phyloP scores from a whole-genome alignment of 371 early-diverging fungal species.

The Smittium mucronatum region DNA sequence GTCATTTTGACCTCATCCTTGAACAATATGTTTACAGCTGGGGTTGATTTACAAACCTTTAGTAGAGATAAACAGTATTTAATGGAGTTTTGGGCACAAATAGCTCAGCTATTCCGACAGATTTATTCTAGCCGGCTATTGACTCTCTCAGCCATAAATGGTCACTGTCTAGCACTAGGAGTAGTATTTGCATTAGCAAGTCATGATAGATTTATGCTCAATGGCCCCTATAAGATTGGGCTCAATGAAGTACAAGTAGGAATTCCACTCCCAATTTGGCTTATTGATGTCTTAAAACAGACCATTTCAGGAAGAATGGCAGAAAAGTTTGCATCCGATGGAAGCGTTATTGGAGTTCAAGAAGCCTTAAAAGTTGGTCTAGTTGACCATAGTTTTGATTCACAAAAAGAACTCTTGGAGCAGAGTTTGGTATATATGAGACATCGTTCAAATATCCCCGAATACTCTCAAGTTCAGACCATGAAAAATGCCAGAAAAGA shows the following conservation, averaged over 20 bases:
- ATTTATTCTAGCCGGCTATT: constrained; percentile 22
- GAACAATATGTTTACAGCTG: constrained; percentile 22
- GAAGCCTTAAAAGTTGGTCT: constrained; percentile 30
- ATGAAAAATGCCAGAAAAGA: constrained; percentile 13
- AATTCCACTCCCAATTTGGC: constrained; percentile 35
- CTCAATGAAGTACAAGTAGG: constrained; percentile 38
- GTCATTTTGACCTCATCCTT: constrained; percentile 21
- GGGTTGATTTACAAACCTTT: constrained; percentile 21
- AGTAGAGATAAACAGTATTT: constrained; percentile 13
- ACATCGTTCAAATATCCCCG: constrained; percentile 11
- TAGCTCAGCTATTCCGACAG: constrained; percentile 17
- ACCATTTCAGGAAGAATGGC: constrained; percentile 28
- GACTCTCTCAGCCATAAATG: constrained; percentile 25
- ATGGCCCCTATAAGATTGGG: constrained; percentile 17
- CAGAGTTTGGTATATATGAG: constrained; percentile 10
- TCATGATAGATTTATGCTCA: constrained; percentile 22
- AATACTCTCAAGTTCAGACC: constrained; percentile 20
- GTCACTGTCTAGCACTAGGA: constrained; percentile 28
- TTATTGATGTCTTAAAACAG: constrained; percentile 29
- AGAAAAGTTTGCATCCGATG: constrained; percentile 29
- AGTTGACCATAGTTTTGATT: constrained; percentile 32
- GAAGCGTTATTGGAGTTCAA: constrained; percentile 23
- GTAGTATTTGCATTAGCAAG: constrained; percentile 21
- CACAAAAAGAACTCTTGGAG: constrained; percentile 16
- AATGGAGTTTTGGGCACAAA: constrained; percentile 14